Evolutionary conservation across 2,329 filamentous ascomycete species (phyloP).

Genomic region (Aurifilum marmelostoma): DNA sequence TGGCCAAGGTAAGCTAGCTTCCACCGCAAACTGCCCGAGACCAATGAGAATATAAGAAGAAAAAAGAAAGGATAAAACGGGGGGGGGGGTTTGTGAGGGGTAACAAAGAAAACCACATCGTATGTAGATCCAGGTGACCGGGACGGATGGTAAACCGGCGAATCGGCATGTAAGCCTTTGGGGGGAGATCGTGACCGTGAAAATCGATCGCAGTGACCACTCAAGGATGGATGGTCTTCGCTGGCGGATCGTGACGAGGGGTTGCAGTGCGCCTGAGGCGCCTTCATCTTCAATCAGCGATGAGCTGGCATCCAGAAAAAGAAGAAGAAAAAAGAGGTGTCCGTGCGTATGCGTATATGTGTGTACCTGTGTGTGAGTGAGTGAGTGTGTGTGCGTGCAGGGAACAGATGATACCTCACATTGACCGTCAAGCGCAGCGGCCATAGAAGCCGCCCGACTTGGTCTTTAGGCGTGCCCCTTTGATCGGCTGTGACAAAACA

Average conservation of each 20-base stretch:
- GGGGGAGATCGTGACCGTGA: conserved; percentile 1
- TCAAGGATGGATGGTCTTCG: neutral
- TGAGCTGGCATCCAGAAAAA: neutral
- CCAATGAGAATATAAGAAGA: neutral
- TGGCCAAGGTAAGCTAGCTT: neutral
- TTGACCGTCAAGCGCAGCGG: too few species aligned
- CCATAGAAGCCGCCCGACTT: too few species aligned
- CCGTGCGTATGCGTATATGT: too few species aligned
- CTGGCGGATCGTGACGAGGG: neutral
- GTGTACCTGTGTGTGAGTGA: too few species aligned
- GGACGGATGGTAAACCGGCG: conserved; percentile 7
- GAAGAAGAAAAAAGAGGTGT: too few species aligned
- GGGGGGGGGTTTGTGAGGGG: too few species aligned
- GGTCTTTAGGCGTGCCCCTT: neutral
- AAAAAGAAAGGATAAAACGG: neutral
- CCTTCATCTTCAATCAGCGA: neutral
- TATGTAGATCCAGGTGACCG: conserved; percentile 19
- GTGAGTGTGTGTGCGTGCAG: neutral
- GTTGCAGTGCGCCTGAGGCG: neutral
- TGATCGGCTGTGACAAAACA: neutral
- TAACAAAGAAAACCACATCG: conserved; percentile 11
- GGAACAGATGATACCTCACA: conserved; percentile 6
- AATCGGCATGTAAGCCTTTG: conserved; percentile 18
- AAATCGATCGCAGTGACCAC: conserved; percentile 1
- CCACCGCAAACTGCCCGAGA: neutral